These are phyloP conservation scores for Fusarium neocosmosporiellum DNA, from an alignment of 2,329 filamentous ascomycete species.

Conservation along the genomic window DNA sequence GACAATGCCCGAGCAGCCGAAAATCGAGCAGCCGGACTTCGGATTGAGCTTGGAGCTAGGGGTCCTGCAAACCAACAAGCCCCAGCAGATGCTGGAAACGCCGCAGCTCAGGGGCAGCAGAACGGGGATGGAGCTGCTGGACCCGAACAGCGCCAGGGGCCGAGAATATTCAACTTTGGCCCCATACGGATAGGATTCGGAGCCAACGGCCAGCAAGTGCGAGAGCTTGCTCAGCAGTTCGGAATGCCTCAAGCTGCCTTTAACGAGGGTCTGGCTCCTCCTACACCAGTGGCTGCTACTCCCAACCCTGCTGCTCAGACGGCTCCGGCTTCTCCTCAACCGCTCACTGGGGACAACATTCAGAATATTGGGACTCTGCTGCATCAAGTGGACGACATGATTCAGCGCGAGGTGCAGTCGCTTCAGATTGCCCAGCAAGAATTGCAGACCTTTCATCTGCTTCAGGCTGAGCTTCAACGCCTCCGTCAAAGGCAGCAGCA, in stretches of 20 bases:
- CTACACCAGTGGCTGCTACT: conserved; percentile 29
- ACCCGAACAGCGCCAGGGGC: conserved; percentile 48
- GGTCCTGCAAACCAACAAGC: conserved; percentile 37
- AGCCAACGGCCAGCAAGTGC: conserved; percentile 74
- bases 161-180: conserved; percentile 77
- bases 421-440: conserved; percentile 75
- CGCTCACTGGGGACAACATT: conserved; percentile 46
- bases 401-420: conserved; percentile 73
- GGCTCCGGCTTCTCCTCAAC: conserved; percentile 30
- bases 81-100: conserved; percentile 37
- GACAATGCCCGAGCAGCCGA: conserved; percentile 42
- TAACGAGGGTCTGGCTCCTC: conserved; percentile 37
- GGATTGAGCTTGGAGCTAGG: conserved; percentile 46
- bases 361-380: conserved; percentile 69
- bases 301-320: conserved; percentile 26
- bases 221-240: conserved; percentile 74
- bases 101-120: conserved; percentile 35
- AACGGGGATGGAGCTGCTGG: conserved; percentile 39
- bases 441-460: conserved; percentile 72
- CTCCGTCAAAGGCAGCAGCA: conserved; percentile 65
- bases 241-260: conserved; percentile 54
- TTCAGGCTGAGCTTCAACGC: conserved; percentile 75
- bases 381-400: conserved; percentile 73
- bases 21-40: conserved; percentile 44
- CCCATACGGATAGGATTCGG: conserved; percentile 81